phyloP scores from a whole-genome alignment of 78 protist genomes.

The Guillardia theta region DNA sequence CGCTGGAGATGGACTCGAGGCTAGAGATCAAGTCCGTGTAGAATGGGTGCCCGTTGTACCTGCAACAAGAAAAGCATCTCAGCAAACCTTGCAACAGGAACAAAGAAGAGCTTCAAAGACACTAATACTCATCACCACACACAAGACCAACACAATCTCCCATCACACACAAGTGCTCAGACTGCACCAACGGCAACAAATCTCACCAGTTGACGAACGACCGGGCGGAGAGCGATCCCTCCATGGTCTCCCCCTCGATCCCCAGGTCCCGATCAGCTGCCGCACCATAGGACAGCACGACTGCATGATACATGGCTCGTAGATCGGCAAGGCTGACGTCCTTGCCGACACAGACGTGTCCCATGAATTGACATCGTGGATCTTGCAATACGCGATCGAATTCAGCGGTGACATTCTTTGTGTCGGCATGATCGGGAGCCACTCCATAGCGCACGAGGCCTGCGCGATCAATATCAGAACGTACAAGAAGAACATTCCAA shows the following conservation, averaged over 20 bases:
- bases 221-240: conserved; percentile 63
- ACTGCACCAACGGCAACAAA: too few species aligned
- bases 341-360: conserved; percentile 23
- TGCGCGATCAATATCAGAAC: too few species aligned
- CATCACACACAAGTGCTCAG: too few species aligned
- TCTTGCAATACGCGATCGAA: conserved; percentile 31
- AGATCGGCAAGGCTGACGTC: neutral
- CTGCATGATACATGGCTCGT: conserved; percentile 45
- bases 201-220: conserved; percentile 66
- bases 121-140: too few species aligned
- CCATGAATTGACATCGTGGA: neutral
- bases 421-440: conserved; percentile 85
- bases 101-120: neutral
- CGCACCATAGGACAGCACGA: conserved; percentile 73
- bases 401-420: conserved; percentile 22
- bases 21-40: too few species aligned
- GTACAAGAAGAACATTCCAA: too few species aligned
- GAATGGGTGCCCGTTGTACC: conserved; percentile 78
- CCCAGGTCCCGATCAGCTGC: conserved; percentile 34
- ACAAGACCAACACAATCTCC: too few species aligned
- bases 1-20: neutral
- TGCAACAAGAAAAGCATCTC: neutral
- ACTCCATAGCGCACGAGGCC: conserved; percentile 83
- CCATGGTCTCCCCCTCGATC: conserved; percentile 15
- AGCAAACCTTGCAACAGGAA: neutral